Evolutionary conservation across 371 early-diverging fungal species (phyloP), one percentile per base, ranked within the genome.

Genomic region (Rhizopus stolonifer): DNA sequence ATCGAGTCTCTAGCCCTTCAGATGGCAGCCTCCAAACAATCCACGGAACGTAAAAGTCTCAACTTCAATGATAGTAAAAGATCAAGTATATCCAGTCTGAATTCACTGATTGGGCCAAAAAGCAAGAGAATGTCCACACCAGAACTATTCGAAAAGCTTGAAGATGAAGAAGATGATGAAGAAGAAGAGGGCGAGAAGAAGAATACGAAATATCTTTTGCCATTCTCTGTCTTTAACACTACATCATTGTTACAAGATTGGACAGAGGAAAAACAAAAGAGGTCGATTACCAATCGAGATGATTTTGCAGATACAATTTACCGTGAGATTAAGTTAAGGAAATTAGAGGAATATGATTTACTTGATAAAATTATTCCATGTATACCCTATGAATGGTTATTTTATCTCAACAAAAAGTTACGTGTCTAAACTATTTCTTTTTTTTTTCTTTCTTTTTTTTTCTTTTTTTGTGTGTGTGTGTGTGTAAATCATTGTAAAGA

Each of bases 1-100:
- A 74, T 93, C 1, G 79, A 72, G 40, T 70, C 74, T 23, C 84
- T 90, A 56, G 79, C 89, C 8, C 56, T 74, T 18, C 77, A 82
- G 32, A 64, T 77, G 17, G 82, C 79, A 24, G 73, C 68, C 75
- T 4, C 71, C 69, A 38, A 70, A 72, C 24, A 33, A 18, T 6
- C 21, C 13, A 25, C 21, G 25, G 11, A 14, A 22, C 33, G 50
- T 15, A 32, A 24, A 17, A 40, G 22, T 38, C 4, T 38, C 4
- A 46, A 32, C 42, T 22, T 29, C 19, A 18, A 22, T 10, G 18
- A 40, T 14, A 43, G 34, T 24, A 29, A 24, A 21, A 29, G 65
- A 13, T 56, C 57, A 32, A 65, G 65, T 42, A 42, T 56, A 17
- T 56, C 53, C 0, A 60, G 57, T 32, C 18, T 65, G 4, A 53